These are phyloP conservation scores for Cyclotella atomus DNA, from an alignment of 108 stramenopile genomes.

Conservation along the genomic window DNA sequence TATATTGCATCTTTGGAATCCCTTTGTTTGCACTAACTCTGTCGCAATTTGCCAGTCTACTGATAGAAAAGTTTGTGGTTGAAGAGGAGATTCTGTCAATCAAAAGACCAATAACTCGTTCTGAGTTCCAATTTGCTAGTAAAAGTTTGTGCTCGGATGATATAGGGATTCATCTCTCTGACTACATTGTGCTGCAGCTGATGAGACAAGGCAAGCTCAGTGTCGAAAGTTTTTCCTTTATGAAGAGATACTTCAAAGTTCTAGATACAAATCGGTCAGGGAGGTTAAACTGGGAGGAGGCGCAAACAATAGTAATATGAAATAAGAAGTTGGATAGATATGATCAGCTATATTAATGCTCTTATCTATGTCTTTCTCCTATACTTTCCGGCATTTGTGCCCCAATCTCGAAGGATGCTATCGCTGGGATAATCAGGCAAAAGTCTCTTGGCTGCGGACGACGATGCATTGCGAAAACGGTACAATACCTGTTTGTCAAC, in stretches of 20 bases:
- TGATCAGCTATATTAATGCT: too few relatives aligned
- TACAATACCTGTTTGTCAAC: slow-evolving; percentile 25
- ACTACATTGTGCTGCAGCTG: slow-evolving; percentile 72
- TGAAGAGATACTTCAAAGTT: slow-evolving; percentile 54
- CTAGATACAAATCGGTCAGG: slow-evolving; percentile 25
- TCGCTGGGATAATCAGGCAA: too few relatives aligned
- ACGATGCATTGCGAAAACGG: slow-evolving; percentile 40
- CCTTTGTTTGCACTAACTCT: slow-evolving; percentile 73
- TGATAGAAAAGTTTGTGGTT: slow-evolving; percentile 57
- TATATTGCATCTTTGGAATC: slow-evolving; percentile 72
- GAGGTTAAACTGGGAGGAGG: slow-evolving; percentile 11
- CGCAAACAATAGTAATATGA: background rate
- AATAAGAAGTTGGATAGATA: too few relatives aligned
- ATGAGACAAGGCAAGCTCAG: slow-evolving; percentile 67
- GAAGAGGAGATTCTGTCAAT: slow-evolving; percentile 55
- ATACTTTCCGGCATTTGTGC: too few relatives aligned
- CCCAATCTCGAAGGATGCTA: too few relatives aligned
- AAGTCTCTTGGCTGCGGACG: slow-evolving; percentile 9
- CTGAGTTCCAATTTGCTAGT: slow-evolving; percentile 63
- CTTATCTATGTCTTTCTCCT: too few relatives aligned
- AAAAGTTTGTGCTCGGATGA: slow-evolving; percentile 48
- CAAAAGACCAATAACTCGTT: slow-evolving; percentile 45
- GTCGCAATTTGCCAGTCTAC: slow-evolving; percentile 62
- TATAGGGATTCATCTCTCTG: slow-evolving; percentile 52
- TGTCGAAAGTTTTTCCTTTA: slow-evolving; percentile 47